A percentile compares a stretch with the other conserved stretches of the same genome.
These are phyloP conservation scores for Aspergillus flavus DNA, from an alignment of 2,329 filamentous ascomycete species.

Conservation along the genomic window DNA sequence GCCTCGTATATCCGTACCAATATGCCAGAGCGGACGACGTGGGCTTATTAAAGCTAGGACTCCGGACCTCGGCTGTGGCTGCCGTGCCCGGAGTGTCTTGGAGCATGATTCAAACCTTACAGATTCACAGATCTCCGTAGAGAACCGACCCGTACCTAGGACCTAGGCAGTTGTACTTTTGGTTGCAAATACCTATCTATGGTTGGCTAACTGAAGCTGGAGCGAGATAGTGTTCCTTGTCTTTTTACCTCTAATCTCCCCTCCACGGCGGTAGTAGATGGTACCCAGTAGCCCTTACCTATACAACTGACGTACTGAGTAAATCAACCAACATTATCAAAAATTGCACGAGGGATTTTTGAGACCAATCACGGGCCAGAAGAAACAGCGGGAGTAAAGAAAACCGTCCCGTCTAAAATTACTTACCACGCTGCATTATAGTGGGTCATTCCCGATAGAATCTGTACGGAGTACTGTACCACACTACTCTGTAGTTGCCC, in stretches of 20 bases:
- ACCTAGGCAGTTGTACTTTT: background rate
- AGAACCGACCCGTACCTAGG: background rate
- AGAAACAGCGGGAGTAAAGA: slow-evolving; percentile 8
- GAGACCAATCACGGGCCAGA: slow-evolving; percentile 18
- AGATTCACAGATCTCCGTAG: background rate
- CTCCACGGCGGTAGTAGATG: background rate
- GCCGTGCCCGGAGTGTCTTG: background rate
- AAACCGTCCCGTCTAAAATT: slow-evolving; percentile 18
- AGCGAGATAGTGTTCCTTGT: background rate
- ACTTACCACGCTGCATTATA: slow-evolving; percentile 15
- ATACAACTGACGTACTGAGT: slow-evolving; percentile 1
- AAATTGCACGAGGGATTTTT: slow-evolving; percentile 26
- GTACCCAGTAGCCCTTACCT: background rate
- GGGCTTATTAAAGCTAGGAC: background rate
- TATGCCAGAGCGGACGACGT: background rate
- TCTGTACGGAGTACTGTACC: slow-evolving; percentile 4
- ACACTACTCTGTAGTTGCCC: background rate
- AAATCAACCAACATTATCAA: background rate
- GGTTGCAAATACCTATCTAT: background rate
- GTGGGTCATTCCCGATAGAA: slow-evolving; percentile 7
- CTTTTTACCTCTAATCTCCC: background rate
- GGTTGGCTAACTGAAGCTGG: background rate
- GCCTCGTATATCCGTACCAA: background rate
- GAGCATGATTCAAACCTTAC: background rate
- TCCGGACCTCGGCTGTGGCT: slow-evolving; percentile 13